These are phyloP conservation scores for Cercospora sojina DNA, from an alignment of 2,329 filamentous ascomycete species.

Conservation along the genomic window DNA sequence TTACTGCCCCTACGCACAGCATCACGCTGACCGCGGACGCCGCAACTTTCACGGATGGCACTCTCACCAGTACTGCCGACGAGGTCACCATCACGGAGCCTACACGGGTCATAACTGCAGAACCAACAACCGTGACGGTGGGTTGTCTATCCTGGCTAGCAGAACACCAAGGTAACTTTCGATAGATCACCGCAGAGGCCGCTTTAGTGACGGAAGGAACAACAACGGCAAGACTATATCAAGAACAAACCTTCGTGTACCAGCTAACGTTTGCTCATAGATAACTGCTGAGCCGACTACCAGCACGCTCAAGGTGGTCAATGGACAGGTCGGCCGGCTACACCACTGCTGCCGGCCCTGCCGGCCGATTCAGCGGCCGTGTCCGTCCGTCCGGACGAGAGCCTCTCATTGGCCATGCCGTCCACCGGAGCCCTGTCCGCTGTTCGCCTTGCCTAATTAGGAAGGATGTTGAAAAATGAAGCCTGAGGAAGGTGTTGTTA, in stretches of 20 bases:
- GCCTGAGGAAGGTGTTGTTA: too few species aligned
- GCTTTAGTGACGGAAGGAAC: background rate
- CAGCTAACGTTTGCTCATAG: background rate
- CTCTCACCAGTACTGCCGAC: background rate
- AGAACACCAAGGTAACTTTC: background rate
- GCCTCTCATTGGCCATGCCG: too few species aligned
- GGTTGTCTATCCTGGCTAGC: background rate
- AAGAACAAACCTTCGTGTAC: background rate
- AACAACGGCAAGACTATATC: background rate
- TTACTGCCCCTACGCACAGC: background rate
- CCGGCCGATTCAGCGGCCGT: too few species aligned
- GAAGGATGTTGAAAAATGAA: too few species aligned
- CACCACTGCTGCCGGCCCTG: too few species aligned
- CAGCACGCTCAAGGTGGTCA: too few species aligned
- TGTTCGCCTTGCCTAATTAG: too few species aligned
- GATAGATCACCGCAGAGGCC: background rate
- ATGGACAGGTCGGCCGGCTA: too few species aligned
- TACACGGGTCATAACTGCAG: background rate
- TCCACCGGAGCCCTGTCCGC: too few species aligned
- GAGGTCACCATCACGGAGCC: background rate
- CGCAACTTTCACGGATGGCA: background rate
- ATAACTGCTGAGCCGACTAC: background rate
- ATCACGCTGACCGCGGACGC: background rate
- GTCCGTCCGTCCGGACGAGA: too few species aligned
- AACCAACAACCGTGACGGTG: background rate